Percentiles rank a stretch among this genome's conserved stretches.
Evolutionary conservation across 257 asterid genomes (phyloP).

Genomic region (Nicotiana noctiflora): DNA sequence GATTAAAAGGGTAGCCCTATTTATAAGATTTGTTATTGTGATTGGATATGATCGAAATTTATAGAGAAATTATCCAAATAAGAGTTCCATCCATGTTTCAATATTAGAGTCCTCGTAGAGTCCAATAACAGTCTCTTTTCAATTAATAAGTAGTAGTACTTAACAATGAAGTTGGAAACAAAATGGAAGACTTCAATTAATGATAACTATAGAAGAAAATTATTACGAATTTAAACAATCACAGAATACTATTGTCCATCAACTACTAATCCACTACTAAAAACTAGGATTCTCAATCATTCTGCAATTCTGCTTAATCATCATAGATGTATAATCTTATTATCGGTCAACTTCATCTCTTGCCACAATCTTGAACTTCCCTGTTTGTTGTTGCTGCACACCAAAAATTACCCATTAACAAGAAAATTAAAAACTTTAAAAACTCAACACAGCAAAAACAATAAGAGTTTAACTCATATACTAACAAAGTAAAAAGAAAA

Average conservation of each 20-base stretch:
- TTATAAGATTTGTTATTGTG: not conserved
- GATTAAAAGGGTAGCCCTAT: not conserved
- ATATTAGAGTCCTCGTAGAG: not conserved
- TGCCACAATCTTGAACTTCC: conserved; percentile 90
- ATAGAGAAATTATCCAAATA: not conserved
- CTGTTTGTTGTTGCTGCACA: conserved; percentile 73
- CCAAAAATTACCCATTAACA: not conserved
- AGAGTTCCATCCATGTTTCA: not conserved
- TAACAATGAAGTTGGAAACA: not conserved
- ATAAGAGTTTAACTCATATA: not conserved
- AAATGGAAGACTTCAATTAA: not conserved
- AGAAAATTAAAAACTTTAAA: not conserved
- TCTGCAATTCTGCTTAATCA: not conserved
- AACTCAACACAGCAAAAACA: not conserved
- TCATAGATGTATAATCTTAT: not conserved
- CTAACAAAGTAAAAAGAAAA: not conserved
- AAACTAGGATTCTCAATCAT: not conserved
- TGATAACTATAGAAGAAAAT: not conserved
- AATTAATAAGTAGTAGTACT: not conserved
- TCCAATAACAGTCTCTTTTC: not conserved
- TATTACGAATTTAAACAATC: not conserved
- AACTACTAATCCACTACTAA: not conserved
- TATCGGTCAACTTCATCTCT: conserved; percentile 39
- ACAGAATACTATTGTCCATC: not conserved
- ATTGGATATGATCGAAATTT: not conserved